Base-by-base conservation (phyloP, 768 basidiomycete genomes). In the Collybia sp. region DNA sequence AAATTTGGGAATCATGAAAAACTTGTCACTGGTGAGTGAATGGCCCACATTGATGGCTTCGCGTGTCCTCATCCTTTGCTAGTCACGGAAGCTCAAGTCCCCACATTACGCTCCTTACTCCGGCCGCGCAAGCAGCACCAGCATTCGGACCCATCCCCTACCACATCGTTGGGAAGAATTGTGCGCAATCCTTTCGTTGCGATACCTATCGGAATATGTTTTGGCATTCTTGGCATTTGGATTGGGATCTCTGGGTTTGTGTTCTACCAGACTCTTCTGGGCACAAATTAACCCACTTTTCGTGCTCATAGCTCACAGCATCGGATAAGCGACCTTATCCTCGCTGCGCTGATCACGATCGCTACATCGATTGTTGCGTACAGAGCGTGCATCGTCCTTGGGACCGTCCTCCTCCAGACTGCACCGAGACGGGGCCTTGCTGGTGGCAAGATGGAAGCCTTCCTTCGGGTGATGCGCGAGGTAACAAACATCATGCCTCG, bases 351-450 rank as follows among this genome's bases (percentile, higher is more conserved):
- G 6, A 81, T 93, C 44, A 85, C 93, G 0, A 59, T 84, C 10
- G 67, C 88, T 12, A 95, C 93, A 3, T 88, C 88, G 62, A 77
- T 80, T 33, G 74, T 94, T 17, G 88, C 96, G 0, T 95, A 93
- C 60, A 80, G 84, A 1, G 86, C 93, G 0, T 91, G 84, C 34
- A 73, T 84, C 10, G 79, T 89, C 0, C 85, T 95, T 11, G 95
- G 92, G 2, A 82, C 84, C 6, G 84, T 93, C 1, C 71, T 99
- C 2, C 64, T 98, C 12, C 96, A 98, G 64, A 98, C 96, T 0
- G 80, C 92, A 0, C 94, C 94, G 2, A 67, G 72, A 11, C 62
- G 83, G n/a, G 77, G 80, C 1, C 50, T 74, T 3, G 61, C 74
- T 2, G 75, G 75, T 18, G 81, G 79, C 0, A 79, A 84, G 48